Evolutionary conservation across 129 eudicot species (phyloP), one percentile per base, ranked within the genome.

Genomic region (Mikania micrantha): DNA sequence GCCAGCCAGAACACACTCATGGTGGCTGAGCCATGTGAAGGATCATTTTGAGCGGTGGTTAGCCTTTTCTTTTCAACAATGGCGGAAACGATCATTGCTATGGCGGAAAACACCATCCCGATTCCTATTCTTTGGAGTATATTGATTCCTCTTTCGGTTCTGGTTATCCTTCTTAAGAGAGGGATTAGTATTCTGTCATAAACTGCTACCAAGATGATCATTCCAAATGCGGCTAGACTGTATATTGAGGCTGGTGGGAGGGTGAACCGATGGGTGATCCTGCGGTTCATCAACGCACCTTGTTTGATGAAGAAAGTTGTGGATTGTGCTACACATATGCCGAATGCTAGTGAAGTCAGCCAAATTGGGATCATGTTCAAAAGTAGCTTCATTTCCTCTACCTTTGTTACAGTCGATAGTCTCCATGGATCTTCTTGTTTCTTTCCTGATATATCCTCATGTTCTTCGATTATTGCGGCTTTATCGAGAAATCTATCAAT

Each of bases 271-370:
- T 47, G 27, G 22, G 74, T 48, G 72, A 93, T 64, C 34, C 60
- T 53, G 2, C 91, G 85, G 84, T 88, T 25, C 59, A 93, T 40
- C 21, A 79, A 60, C 0, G 66, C 72, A 21, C 90, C 73, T 78
- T 93, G 98, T 76, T 93, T 88, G 78, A 93, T 84, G 74, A 88
- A 93, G 78, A 93, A 86, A 1, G 98, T 93, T 0, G 86, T 32
- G 73, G 77, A 48, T 73, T 93, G 98, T 15, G 96, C 87, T 4
- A 82, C 64, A 25, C 90, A 82, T 2, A 84, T 67, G 12, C 95
- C 98, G 48, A 92, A 88, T 19, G 88, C 70, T 47, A 92, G 29
- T 19, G 83, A 60, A 15, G 98, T 80, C 50, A 88, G 65, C 96
- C 98, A 92, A 22, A 88, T 82, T 4, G 98, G 96, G 32, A 88